Percentiles rank a stretch among this genome's conserved stretches.
Evolutionary conservation across 495 filamentous ascomycete genomes (phyloP).

Genomic region (Aspergillus cristatus): DNA sequence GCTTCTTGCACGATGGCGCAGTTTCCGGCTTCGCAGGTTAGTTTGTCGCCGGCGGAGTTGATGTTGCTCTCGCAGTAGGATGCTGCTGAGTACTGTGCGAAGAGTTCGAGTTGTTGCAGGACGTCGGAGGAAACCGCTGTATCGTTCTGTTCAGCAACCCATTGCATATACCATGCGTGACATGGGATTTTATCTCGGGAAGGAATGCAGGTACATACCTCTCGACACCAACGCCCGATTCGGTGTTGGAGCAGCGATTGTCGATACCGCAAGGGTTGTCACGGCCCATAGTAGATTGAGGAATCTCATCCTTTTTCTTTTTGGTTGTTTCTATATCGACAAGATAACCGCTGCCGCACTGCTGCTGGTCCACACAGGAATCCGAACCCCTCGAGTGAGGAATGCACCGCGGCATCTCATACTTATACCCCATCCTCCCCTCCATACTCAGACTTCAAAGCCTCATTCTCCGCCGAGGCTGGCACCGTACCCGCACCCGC

Average conservation of each 20-base stretch:
- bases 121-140: slow-evolving; percentile 22
- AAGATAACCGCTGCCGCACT: too few species aligned
- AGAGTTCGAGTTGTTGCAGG: slow-evolving; percentile 44
- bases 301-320: too few species aligned
- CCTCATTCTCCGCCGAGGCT: too few species aligned
- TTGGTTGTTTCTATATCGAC: too few species aligned
- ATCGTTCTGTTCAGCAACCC: slow-evolving; percentile 1
- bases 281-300: slow-evolving; percentile 7
- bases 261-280: slow-evolving; percentile 13
- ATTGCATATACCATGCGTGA: neutral
- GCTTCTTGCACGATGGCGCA: slow-evolving; percentile 54
- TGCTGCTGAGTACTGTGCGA: slow-evolving; percentile 61
- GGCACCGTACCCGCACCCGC: too few species aligned
- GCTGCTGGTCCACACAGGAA: too few species aligned
- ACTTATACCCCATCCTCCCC: too few species aligned
- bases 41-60: slow-evolving; percentile 30
- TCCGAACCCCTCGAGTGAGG: too few species aligned
- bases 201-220: slow-evolving; percentile 19
- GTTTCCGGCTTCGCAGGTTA: slow-evolving; percentile 48
- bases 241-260: slow-evolving; percentile 18
- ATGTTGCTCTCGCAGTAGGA: slow-evolving; percentile 54
- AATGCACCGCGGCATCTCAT: too few species aligned
- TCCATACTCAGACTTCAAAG: too few species aligned
- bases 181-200: too few species aligned
- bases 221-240: slow-evolving; percentile 13